These are phyloP conservation scores for Candida smagusa DNA, from an alignment of 1,139 yeast species.

Conservation along the genomic window DNA sequence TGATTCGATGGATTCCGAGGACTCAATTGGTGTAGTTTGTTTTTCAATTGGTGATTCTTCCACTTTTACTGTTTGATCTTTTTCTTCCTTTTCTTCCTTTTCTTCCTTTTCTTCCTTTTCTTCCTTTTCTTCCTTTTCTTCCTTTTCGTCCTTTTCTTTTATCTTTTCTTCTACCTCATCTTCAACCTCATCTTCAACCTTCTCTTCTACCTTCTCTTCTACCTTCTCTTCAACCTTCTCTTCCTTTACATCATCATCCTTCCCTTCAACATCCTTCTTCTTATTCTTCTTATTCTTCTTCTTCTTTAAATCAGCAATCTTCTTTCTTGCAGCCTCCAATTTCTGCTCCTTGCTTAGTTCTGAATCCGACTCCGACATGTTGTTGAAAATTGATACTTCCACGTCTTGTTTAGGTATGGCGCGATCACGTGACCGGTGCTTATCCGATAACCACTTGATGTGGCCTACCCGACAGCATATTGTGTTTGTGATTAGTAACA, in stretches of 20 bases:
- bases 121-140: constrained; percentile 1
- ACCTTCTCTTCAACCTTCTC: constrained; percentile 8
- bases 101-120: constrained; percentile 8
- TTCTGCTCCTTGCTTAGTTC: constrained; percentile 50
- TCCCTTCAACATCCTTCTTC: constrained; percentile 10
- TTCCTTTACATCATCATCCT: constrained; percentile 8
- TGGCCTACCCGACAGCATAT: no score
- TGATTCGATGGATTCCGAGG: constrained; percentile 10
- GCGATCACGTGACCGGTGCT: no score
- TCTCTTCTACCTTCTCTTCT: constrained; percentile 7
- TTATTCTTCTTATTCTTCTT: constrained; percentile 44
- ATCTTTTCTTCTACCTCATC: constrained; percentile 5
- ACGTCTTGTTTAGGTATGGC: background rate
- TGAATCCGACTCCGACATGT: constrained; percentile 13
- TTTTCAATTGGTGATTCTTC: background rate
- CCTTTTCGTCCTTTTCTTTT: constrained; percentile 1
- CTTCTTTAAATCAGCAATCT: constrained; percentile 62
- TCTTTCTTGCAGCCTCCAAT: constrained; percentile 62
- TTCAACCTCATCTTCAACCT: constrained; percentile 6
- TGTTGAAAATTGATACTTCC: background rate
- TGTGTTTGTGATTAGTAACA: no score
- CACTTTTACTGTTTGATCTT: constrained; percentile 6
- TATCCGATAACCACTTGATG: no score
- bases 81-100: constrained; percentile 2
- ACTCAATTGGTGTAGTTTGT: constrained; percentile 3